Base-by-base conservation (phyloP, 805 yeast species). In the Phaffomyces thermotolerans region DNA sequence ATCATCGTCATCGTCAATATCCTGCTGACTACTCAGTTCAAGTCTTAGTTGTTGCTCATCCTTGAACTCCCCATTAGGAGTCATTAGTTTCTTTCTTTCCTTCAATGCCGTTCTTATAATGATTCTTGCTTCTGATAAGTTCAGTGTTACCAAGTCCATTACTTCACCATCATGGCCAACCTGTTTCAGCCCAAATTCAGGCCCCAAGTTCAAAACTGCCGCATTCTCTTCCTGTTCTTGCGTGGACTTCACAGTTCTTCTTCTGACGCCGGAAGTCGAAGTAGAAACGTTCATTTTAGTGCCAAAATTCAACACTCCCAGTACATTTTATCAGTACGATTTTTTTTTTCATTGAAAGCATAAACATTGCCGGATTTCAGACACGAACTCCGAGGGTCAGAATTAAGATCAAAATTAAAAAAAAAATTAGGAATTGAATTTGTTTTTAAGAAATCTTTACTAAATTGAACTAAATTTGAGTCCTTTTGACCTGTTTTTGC, bases 171-270 rank as follows among this genome's bases (percentile, higher is more conserved):
- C 80, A 61, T 90, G 90, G 50, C 86, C 82, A 32, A 81, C 66
- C 61, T 90, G 97, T 30, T 75, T 77, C 41, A 84, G 65, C 54
- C 82, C 90, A 59, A 93, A 93, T 66, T 93, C 99, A 24, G 95
- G 91, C 9, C 99, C 99, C 44, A 93, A 75, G 58, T 84, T 83
- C 53, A 93, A 73, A 41, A 76, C 74, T 0, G 96, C 79, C 0
- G 98, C 95, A 58, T 93, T 95, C 59, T 91, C 98, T 57, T 90
- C 97, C 51, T 86, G 95, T 46, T 81, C 90, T 36, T 54, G 56
- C 36, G 78, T 73, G 46, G 79, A 81, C 45, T 71, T 75, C 34
- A 65, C 69, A 41, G 81, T 77, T 64, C 95, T 78, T 68, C 95
- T 80, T 60, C 88, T 77, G 37, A 84, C 85, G 24, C 90, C 91